Evolutionary conservation across 2,329 filamentous ascomycete species (phyloP), one percentile per base, ranked within the genome.

Genomic region (Ramichloridium luteum): DNA sequence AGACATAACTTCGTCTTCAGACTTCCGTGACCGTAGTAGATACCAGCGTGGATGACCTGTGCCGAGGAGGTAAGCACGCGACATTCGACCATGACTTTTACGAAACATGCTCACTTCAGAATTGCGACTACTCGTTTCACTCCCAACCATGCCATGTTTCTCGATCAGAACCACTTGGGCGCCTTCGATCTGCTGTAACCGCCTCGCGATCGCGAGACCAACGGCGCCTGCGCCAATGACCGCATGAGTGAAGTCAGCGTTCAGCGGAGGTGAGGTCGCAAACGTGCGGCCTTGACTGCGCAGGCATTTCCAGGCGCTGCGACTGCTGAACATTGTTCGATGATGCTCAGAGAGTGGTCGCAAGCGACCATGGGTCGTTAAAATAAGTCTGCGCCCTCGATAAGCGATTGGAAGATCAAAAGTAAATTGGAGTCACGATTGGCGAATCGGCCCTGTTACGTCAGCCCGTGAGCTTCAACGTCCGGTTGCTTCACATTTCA

Each of bases 1-100:
- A 94, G 66, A 60, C 90, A 98, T 9, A 98, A 72, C 11, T 62
- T 61, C 1, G 86, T 84, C 60, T 98, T 98, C 32, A 94, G 72
- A 1, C 76, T 78, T 25, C 61, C 58, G 4, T 66, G 54, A 11
- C 80, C 82, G 58, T 94, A 94, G 68, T 94, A 96, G 41, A 96
- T 70, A 10, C 90, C 90, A 1, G 83, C 90, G 56, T 98, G 90
- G 47, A 98, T 92, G 34, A 96, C 88, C 72, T 75, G 31, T 3
- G 11, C n/a, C 16, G 27, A 15, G n/a, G 12, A 16, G 27, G 10
- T n/a, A n/a, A n/a, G n/a, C n/a, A n/a, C n/a, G 11, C 25, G 18
- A 26, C 10, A 23, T 26, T 27, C 5, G 8, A 10, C 8, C 9
- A 27, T 16, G n/a, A n/a, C n/a, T n/a, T n/a, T n/a, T n/a, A n/a